Evolutionary conservation across 345 rosid genomes (phyloP).

Genomic region (Eucalyptus dawsonii): DNA sequence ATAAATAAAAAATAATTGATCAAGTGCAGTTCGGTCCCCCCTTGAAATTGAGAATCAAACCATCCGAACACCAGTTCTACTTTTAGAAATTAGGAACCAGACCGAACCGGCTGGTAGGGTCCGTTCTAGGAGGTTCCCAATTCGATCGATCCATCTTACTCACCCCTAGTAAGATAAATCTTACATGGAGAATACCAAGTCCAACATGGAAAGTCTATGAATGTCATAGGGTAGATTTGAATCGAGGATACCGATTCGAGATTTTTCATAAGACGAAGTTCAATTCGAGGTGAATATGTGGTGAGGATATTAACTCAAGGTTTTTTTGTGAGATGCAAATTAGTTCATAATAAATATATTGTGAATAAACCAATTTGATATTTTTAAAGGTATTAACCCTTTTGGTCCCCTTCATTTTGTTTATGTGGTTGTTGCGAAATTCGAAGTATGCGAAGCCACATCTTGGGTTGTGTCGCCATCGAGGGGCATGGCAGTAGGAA

Average conservation of each 20-base stretch:
- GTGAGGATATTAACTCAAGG: background rate
- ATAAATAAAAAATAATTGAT: too few species aligned
- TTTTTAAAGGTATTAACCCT: background rate
- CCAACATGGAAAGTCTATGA: too few species aligned
- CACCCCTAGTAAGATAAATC: background rate
- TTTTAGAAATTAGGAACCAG: rapidly evolving
- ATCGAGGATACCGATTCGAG: rapidly evolving
- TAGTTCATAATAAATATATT: background rate
- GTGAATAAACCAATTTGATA: background rate
- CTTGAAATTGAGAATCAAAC: rapidly evolving
- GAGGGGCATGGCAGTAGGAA: background rate
- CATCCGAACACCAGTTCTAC: rapidly evolving
- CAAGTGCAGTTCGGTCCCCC: rapidly evolving
- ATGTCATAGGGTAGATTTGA: background rate
- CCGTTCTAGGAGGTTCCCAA: rapidly evolving
- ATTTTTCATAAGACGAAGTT: background rate
- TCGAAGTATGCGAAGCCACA: background rate
- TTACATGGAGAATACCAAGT: rapidly evolving
- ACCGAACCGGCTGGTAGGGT: rapidly evolving
- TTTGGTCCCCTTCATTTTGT: background rate
- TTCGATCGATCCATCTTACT: rapidly evolving
- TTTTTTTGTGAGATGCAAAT: rapidly evolving
- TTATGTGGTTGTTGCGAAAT: background rate
- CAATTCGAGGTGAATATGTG: background rate
- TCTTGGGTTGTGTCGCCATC: background rate